A percentile compares a stretch with the other conserved stretches of the same genome.
Evolutionary conservation across 148 eudicot genomes (phyloP).

Genomic region (Mesembryanthemum crystallinum): DNA sequence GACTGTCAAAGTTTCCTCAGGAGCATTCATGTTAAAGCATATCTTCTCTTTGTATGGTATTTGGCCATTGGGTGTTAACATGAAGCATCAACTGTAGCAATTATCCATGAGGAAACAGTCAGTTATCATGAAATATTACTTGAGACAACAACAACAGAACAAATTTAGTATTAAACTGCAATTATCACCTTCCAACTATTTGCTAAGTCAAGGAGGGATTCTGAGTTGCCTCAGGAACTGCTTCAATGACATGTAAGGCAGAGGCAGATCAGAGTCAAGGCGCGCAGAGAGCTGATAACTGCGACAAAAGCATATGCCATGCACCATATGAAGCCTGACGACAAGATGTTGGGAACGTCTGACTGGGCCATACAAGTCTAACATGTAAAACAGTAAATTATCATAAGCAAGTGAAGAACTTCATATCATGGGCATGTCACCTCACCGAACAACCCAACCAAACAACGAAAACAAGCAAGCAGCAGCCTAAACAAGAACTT

Average conservation of each 20-base stretch:
- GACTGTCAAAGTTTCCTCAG: not conserved
- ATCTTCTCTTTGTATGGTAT: not conserved
- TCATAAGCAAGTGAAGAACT: constrained; percentile 7
- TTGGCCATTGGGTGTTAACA: not conserved
- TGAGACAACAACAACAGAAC: not conserved
- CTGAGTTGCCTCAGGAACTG: constrained; percentile 3
- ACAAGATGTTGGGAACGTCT: constrained; percentile 20
- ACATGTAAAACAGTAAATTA: constrained; percentile 8
- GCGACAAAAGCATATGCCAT: constrained; percentile 37
- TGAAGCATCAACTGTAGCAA: not conserved
- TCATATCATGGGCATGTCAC: not conserved
- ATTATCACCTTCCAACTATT: constrained; percentile 15
- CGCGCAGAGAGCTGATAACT: constrained; percentile 28
- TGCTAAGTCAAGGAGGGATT: not conserved
- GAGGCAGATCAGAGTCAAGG: constrained; percentile 28
- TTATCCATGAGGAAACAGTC: constrained; percentile 3
- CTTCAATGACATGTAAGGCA: constrained; percentile 26
- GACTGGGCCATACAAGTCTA: constrained; percentile 38
- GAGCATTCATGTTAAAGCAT: not conserved
- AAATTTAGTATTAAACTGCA: not conserved
- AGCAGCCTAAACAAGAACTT: not conserved
- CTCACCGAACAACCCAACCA: not conserved
- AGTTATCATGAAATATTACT: not conserved
- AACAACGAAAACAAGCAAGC: not conserved
- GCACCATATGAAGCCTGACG: constrained; percentile 34